These are phyloP conservation scores for Aeschynomene evenia DNA, from an alignment of 306 rosid genomes.

Conservation along the genomic window DNA sequence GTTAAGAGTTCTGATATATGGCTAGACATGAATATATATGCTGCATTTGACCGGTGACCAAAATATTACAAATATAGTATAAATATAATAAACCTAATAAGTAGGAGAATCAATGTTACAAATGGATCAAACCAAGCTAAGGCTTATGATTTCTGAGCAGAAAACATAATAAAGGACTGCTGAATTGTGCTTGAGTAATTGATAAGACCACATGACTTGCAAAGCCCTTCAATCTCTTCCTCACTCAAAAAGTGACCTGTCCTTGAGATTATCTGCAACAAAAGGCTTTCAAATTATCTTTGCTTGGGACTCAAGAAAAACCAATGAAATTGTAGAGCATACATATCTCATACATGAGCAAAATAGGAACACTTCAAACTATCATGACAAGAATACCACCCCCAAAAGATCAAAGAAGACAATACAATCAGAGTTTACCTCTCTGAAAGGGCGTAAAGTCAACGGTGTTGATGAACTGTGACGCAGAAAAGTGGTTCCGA, in stretches of 20 bases:
- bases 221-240: slow-evolving; percentile 64
- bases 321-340: slow-evolving; percentile 15
- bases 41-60: slow-evolving; percentile 7
- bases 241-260: slow-evolving; percentile 40
- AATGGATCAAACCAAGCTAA: slow-evolving; percentile 31
- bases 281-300: slow-evolving; percentile 6
- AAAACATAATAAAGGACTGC: slow-evolving; percentile 70
- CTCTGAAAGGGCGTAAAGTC: slow-evolving; percentile 39
- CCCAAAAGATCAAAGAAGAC: background rate
- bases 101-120: slow-evolving; percentile 23
- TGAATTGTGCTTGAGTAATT: slow-evolving; percentile 64
- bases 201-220: slow-evolving; percentile 64
- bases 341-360: background rate
- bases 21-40: slow-evolving; percentile 19
- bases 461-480: slow-evolving; percentile 54
- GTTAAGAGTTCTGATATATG: slow-evolving; percentile 2
- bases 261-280: slow-evolving; percentile 46
- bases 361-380: background rate
- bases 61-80: slow-evolving; percentile 15
- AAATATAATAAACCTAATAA: background rate
- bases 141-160: slow-evolving; percentile 65
- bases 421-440: slow-evolving; percentile 39
- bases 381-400: background rate
- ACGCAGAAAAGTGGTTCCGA: slow-evolving; percentile 74
- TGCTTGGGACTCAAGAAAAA: background rate